These are phyloP conservation scores for Fusarium tjaetaba DNA, from an alignment of 2,329 filamentous ascomycete genomes.

Conservation along the genomic window DNA sequence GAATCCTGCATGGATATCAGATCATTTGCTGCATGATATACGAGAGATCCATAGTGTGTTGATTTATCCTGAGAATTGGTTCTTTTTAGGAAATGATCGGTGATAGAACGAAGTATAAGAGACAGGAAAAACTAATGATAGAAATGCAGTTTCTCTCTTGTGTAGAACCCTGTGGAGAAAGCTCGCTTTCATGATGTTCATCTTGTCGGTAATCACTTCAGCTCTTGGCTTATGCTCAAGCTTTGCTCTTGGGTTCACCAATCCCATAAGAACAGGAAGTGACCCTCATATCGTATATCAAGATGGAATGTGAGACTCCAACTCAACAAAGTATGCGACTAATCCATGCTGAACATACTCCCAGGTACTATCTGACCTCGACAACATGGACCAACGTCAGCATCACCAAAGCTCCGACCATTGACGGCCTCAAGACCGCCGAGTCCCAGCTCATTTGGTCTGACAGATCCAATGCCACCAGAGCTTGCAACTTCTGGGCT, in stretches of 20 bases:
- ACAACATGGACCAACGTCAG: neutral
- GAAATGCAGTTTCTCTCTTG: neutral
- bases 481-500: neutral
- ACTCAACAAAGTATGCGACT: fast-evolving
- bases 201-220: neutral
- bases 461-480: neutral
- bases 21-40: neutral
- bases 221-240: neutral
- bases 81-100: neutral
- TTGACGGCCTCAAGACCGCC: neutral
- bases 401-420: neutral
- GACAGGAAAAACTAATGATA: too few species aligned
- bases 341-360: fast-evolving
- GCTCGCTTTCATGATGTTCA: neutral
- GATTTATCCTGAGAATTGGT: too few species aligned
- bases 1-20: neutral
- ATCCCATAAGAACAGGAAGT: neutral
- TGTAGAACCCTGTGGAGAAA: neutral
- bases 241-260: neutral
- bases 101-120: neutral
- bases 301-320: neutral
- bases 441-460: neutral
- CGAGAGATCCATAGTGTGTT: neutral
- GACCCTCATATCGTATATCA: neutral
- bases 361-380: neutral